Conservation (phyloP, 345 rosid genomes). For the thale cress (Arabidopsis thaliana) region TAIR10.1 NC_003071.7:14982501-14983000, state of each 20-base stretch:
- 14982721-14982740: constrained; percentile 26
- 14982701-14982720: constrained; percentile 38
- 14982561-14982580: not conserved
- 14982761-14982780: constrained; percentile 23
- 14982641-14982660: constrained; percentile 29
- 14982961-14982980: constrained; percentile 43
- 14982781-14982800: not conserved
- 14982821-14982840: constrained; percentile 38
- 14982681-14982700: constrained; percentile 21
- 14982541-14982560: not conserved
- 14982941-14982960: constrained; percentile 75
- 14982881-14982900: constrained; percentile 85
- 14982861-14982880: constrained; percentile 49
- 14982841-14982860: constrained; percentile 53
- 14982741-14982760: constrained; percentile 13
- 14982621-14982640: not conserved
- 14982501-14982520: constrained; percentile 13
- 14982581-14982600: too few species aligned
- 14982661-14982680: constrained; percentile 31
- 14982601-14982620: not conserved
- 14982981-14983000: constrained; percentile 42
- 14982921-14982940: constrained; percentile 73
- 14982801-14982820: constrained; percentile 14
- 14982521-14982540: not conserved
- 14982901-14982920: constrained; percentile 72